A percentile compares a stretch with the other conserved stretches of the same genome.
These are phyloP conservation scores for Coniochaeta prunicola DNA, from an alignment of 2,329 filamentous ascomycete species.

Conservation along the genomic window DNA sequence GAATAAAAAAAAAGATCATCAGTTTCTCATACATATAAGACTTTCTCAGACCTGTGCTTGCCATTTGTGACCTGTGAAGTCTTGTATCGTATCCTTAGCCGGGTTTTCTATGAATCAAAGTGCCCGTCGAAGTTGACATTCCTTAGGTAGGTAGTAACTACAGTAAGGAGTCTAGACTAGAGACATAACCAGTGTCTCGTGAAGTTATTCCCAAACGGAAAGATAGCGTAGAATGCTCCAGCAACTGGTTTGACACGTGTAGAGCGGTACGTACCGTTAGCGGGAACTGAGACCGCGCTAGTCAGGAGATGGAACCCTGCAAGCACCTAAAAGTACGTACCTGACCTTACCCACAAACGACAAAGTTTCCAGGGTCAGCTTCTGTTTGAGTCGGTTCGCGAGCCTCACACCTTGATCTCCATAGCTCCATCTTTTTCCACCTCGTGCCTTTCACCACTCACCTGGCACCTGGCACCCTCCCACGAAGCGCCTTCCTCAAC, in stretches of 20 bases:
- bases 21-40: not conserved
- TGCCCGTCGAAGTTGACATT: no score
- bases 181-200: no score
- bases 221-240: not conserved
- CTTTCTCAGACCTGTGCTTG: not conserved
- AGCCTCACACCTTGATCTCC: not conserved
- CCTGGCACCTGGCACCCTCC: not conserved
- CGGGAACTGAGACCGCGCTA: not conserved
- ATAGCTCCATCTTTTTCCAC: slow-evolving; percentile 1
- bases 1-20: slow-evolving; percentile 8
- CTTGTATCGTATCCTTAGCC: not conserved
- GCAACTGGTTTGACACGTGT: not conserved
- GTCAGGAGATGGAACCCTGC: not conserved
- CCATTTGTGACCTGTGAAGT: not conserved
- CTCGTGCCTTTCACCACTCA: not conserved
- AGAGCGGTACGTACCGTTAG: not conserved
- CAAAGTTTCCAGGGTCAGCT: slow-evolving; percentile 4
- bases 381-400: not conserved
- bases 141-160: no score
- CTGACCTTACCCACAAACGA: not conserved
- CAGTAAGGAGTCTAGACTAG: no score
- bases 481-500: slow-evolving; percentile 3
- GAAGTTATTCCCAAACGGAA: not conserved
- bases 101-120: no score
- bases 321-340: not conserved